These are phyloP conservation scores for Metschnikowia bowlesiae DNA, from an alignment of 805 yeast genomes.

Conservation along the genomic window DNA sequence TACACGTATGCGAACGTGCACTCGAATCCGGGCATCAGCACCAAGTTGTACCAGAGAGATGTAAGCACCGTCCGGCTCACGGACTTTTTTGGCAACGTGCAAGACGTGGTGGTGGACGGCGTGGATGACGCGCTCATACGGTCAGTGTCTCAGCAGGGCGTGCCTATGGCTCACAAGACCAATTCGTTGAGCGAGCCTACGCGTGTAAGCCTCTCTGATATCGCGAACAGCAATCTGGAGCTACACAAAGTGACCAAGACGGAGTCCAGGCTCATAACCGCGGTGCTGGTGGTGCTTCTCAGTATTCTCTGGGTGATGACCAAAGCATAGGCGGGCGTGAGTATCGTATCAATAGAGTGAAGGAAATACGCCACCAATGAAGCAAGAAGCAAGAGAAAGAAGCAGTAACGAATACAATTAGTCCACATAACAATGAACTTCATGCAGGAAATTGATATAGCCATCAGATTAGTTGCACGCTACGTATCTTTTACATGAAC, in stretches of 20 bases:
- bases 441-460: too few species aligned
- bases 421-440: too few species aligned
- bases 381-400: too few species aligned
- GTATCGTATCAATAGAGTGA: too few species aligned
- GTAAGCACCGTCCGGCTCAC: slow-evolving; percentile 70
- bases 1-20: slow-evolving; percentile 84
- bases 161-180: background rate
- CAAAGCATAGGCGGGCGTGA: slow-evolving; percentile 1
- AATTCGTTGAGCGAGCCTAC: background rate
- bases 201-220: slow-evolving; percentile 6
- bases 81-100: slow-evolving; percentile 92
- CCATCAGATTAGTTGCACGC: too few species aligned
- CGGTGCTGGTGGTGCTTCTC: slow-evolving; percentile 14
- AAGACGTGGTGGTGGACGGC: slow-evolving; percentile 62
- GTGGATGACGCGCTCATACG: slow-evolving; percentile 46
- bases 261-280: slow-evolving; percentile 14
- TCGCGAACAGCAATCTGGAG: slow-evolving; percentile 6
- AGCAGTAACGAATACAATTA: too few species aligned
- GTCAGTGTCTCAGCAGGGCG: slow-evolving; percentile 5
- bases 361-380: too few species aligned
- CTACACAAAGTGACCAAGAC: slow-evolving; percentile 14
- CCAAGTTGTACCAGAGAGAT: slow-evolving; percentile 69
- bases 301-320: slow-evolving; percentile 16
- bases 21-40: slow-evolving; percentile 88
- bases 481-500: too few species aligned